Percentiles rank a stretch among this genome's conserved stretches.
phyloP scores from a whole-genome alignment of 805 yeast genomes.

The Suhomyces canberraensis region DNA sequence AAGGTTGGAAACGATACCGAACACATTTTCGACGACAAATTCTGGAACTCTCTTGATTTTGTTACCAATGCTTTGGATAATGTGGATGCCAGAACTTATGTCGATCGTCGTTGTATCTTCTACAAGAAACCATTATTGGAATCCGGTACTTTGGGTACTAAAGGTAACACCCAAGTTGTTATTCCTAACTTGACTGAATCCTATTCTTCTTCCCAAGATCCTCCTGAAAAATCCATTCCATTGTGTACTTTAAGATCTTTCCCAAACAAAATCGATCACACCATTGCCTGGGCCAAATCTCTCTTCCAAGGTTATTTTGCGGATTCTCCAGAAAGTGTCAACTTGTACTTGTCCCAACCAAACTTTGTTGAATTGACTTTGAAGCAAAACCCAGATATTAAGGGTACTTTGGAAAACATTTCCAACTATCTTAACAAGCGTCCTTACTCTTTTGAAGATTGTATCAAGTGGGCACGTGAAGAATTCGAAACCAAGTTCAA shows the following conservation, averaged over 20 bases:
- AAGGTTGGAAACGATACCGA: conserved; percentile 95
- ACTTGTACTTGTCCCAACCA: conserved; percentile 85
- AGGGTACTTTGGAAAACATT: conserved; percentile 80
- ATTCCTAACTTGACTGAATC: conserved; percentile 93
- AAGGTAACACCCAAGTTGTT: conserved; percentile 96
- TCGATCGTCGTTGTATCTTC: conserved; percentile 94
- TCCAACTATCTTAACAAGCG: conserved; percentile 70
- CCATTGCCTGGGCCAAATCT: conserved; percentile 98
- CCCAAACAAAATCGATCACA: conserved; percentile 97
- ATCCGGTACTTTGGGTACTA: conserved; percentile 96
- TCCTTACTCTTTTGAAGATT: conserved; percentile 89
- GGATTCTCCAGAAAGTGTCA: conserved; percentile 92
- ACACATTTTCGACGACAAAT: conserved; percentile 73
- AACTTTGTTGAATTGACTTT: conserved; percentile 87
- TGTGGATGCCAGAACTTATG: conserved; percentile 96
- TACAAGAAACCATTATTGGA: conserved; percentile 88
- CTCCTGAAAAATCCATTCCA: conserved; percentile 97
- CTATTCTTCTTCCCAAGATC: conserved; percentile 94
- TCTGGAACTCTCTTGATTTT: conserved; percentile 81
- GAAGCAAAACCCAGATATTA: conserved; percentile 90
- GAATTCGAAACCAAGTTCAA: conserved; percentile 84
- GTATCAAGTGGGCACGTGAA: conserved; percentile 90
- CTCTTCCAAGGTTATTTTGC: conserved; percentile 88
- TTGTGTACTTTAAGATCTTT: conserved; percentile 94
- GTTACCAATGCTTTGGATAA: conserved; percentile 97